Evolutionary conservation across 768 basidiomycete genomes (phyloP).

Genomic region (Trametes gibbosa): DNA sequence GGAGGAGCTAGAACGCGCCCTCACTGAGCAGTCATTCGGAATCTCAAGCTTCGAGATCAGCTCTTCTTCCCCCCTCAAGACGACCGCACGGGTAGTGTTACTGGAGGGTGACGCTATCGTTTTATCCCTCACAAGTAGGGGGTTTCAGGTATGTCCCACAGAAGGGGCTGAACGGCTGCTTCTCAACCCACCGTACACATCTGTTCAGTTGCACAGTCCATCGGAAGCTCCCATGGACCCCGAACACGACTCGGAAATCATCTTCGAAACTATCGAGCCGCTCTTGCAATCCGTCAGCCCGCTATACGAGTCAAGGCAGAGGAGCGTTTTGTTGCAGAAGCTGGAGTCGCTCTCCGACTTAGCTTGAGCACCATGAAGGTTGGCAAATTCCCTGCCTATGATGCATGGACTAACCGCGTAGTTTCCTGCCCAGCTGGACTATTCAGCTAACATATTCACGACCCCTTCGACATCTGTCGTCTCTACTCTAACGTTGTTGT

Average conservation of each 20-base stretch:
- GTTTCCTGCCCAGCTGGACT: too few relatives aligned
- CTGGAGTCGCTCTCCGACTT: conserved; percentile 32
- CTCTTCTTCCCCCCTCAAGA: conserved; percentile 41
- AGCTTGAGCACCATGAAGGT: not conserved
- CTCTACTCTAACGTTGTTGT: too few relatives aligned
- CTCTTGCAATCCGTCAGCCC: conserved; percentile 55
- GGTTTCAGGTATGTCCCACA: conserved; percentile 47
- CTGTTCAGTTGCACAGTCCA: conserved; percentile 2
- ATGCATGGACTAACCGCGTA: not conserved
- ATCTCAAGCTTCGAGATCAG: conserved; percentile 45
- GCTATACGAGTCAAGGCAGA: conserved; percentile 46
- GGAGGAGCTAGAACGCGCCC: conserved; percentile 51
- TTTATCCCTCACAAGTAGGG: conserved; percentile 49
- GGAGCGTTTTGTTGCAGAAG: conserved; percentile 46
- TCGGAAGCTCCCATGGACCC: conserved; percentile 7
- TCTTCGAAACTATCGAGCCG: conserved; percentile 59
- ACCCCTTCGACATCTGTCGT: too few relatives aligned
- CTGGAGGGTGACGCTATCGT: conserved; percentile 51
- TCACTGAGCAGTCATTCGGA: conserved; percentile 59
- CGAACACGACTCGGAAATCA: conserved; percentile 20
- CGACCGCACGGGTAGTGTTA: conserved; percentile 51
- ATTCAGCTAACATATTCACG: too few relatives aligned
- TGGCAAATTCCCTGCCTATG: not conserved
- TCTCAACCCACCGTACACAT: not conserved
- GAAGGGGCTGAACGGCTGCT: not conserved